These are phyloP conservation scores for Cryphonectria nitschkei DNA, from an alignment of 2,329 filamentous ascomycete genomes.

Conservation along the genomic window DNA sequence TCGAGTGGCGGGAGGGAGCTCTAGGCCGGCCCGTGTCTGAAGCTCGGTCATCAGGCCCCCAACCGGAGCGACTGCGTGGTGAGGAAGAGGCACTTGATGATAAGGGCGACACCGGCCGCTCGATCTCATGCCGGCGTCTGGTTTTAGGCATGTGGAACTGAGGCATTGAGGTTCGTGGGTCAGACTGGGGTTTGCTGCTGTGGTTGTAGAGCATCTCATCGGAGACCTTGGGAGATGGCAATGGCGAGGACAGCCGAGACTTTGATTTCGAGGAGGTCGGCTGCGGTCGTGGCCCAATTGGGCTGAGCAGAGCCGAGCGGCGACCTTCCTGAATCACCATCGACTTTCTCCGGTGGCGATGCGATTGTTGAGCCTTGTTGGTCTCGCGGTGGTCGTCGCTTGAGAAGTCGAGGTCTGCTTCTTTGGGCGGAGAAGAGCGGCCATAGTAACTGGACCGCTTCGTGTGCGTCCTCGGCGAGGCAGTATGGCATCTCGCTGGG, in stretches of 20 bases:
- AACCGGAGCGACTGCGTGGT: constrained; percentile 31
- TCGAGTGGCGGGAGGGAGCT: constrained; percentile 37
- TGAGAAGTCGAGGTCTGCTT: constrained; percentile 42
- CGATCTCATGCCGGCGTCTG: constrained; percentile 29
- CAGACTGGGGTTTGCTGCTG: constrained; percentile 5
- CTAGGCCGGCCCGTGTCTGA: constrained; percentile 20
- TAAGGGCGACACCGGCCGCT: constrained; percentile 35
- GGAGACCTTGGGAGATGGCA: constrained; percentile 37
- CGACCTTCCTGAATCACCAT: constrained; percentile 42
- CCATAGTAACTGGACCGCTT: constrained; percentile 35
- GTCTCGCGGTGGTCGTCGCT: constrained; percentile 42
- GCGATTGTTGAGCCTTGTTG: constrained; percentile 35
- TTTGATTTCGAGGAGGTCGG: constrained; percentile 34
- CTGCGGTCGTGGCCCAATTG: constrained; percentile 31
- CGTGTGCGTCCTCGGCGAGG: constrained; percentile 34
- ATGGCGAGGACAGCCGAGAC: constrained; percentile 41
- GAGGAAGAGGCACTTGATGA: constrained; percentile 38
- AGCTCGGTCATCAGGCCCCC: constrained; percentile 11
- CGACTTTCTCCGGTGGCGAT: constrained; percentile 40
- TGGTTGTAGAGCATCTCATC: constrained; percentile 23
- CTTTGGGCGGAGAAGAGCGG: constrained; percentile 34
- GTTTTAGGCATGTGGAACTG: constrained; percentile 23
- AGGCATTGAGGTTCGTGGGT: constrained; percentile 18
- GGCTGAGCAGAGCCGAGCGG: constrained; percentile 29
- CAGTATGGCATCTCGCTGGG: constrained; percentile 34